A percentile compares a stretch with the other conserved stretches of the same genome.
Evolutionary conservation across 306 rosid species (phyloP).

Genomic region (Vigna angularis): DNA sequence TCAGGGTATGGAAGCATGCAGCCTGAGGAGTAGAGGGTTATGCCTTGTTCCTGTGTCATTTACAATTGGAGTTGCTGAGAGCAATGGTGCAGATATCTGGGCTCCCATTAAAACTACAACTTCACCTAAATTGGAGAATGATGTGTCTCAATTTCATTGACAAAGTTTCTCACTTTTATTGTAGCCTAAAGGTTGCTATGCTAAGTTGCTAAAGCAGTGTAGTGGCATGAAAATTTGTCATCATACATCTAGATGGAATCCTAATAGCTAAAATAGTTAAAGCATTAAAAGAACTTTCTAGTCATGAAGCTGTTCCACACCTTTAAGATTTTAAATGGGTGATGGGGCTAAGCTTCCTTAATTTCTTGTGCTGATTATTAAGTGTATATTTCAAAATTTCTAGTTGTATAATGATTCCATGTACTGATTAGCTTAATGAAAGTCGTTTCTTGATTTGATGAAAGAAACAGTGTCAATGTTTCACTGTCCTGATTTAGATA

Average conservation of each 20-base stretch:
- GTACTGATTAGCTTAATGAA: constrained; percentile 45
- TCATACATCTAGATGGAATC: constrained; percentile 46
- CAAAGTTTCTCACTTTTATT: constrained; percentile 35
- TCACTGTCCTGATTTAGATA: not conserved
- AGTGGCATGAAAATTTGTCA: constrained; percentile 45
- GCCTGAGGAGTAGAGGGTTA: constrained; percentile 87
- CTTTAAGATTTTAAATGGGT: constrained; percentile 60
- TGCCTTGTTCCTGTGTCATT: constrained; percentile 82
- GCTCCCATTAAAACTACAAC: constrained; percentile 82
- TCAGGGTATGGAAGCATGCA: constrained; percentile 73
- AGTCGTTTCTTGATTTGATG: constrained; percentile 32
- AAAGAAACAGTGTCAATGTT: not conserved
- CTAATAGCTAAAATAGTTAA: constrained; percentile 39
- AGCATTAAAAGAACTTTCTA: constrained; percentile 39
- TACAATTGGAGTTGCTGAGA: constrained; percentile 84
- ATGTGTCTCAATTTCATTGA: constrained; percentile 60
- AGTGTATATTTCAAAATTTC: constrained; percentile 58
- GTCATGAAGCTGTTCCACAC: constrained; percentile 50
- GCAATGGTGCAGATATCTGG: constrained; percentile 99
- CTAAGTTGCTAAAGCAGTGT: constrained; percentile 41
- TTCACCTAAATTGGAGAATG: constrained; percentile 62
- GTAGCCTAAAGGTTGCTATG: constrained; percentile 42
- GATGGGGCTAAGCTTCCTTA: constrained; percentile 47
- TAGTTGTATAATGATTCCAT: constrained; percentile 46
- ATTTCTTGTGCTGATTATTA: constrained; percentile 47